Percentiles rank a stretch among this genome's conserved stretches.
Conservation (phyloP, 2,329 filamentous ascomycete species). For the Ceratocystis ficicola region DNA sequence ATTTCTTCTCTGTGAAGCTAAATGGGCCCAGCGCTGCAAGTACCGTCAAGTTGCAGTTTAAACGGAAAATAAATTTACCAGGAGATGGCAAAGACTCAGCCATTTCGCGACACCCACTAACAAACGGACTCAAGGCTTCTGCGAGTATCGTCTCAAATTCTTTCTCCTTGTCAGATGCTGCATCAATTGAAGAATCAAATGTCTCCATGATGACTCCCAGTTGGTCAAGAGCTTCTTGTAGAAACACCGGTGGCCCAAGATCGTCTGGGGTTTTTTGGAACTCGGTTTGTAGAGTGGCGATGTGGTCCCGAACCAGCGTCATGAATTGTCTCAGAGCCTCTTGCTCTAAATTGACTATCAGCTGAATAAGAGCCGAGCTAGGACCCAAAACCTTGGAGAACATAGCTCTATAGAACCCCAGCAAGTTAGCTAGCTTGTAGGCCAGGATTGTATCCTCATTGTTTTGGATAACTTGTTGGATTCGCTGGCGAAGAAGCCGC, state of each 20-base stretch:
- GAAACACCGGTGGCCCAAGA: slow-evolving; percentile 64
- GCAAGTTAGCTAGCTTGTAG: slow-evolving; percentile 80
- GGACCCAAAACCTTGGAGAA: slow-evolving; percentile 67
- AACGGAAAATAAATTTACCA: slow-evolving; percentile 53
- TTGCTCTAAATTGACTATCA: slow-evolving; percentile 55
- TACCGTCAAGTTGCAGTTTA: slow-evolving; percentile 58
- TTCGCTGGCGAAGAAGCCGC: slow-evolving; percentile 72
- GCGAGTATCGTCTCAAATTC: slow-evolving; percentile 64
- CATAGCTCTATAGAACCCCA: slow-evolving; percentile 78
- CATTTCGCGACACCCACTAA: slow-evolving; percentile 61
- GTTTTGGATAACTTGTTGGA: slow-evolving; percentile 83
- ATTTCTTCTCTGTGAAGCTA: slow-evolving; percentile 47
- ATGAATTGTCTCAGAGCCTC: slow-evolving; percentile 76
- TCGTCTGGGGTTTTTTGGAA: slow-evolving; percentile 59
- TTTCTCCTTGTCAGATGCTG: slow-evolving; percentile 45
- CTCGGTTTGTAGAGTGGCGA: slow-evolving; percentile 60
- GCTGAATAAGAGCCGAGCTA: slow-evolving; percentile 56
- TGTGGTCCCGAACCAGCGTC: slow-evolving; percentile 65
- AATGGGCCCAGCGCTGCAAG: slow-evolving; percentile 44
- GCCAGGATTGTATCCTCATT: slow-evolving; percentile 81
- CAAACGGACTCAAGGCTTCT: slow-evolving; percentile 76
- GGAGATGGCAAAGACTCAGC: slow-evolving; percentile 48
- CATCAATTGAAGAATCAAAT: slow-evolving; percentile 67
- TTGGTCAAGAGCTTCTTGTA: slow-evolving; percentile 67
- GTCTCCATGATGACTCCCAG: slow-evolving; percentile 70